Evolutionary conservation across 73 alveolate genomes (phyloP), one percentile per base, ranked within the genome.

Genomic region (Urostyla sp.): DNA sequence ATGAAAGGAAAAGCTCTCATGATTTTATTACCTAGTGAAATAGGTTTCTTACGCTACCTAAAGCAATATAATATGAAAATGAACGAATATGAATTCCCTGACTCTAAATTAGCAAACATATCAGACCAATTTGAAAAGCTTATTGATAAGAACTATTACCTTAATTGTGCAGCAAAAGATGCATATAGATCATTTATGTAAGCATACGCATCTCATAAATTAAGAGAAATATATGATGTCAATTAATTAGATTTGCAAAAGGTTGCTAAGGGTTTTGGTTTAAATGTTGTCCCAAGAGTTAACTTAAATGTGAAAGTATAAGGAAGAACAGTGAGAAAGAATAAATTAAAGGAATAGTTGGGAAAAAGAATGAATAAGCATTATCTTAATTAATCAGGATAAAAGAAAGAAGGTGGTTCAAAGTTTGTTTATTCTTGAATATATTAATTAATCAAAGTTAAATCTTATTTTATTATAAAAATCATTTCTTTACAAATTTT

Each of bases 71-170:
- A 96, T 56, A 98, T 98, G n/a, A 94, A 94, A 20, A 89, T 97
- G 23, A 94, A 95, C 57, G 99, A 98, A 88, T 98, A 93, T 84
- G 99, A 97, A 75, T 98, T 96, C 92, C 99, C 99, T 8, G 98
- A 96, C 49, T 81, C 78, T 53, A 98, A 98, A 89, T 73, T 98
- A 40, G 99, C 99, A 18, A 96, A 91, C 80, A 94, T 97, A 51
- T 88, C 95, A 63, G 94, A 84, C 48, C 95, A 95, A 87, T 89
- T 82, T 43, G 98, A 95, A 88, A 94, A 98, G 63, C 91, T 98
- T 40, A 94, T 98, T 18, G 99, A 98, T 74, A 96, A 95, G 77
- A 98, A 97, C 92, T 96, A 97, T 78, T 97, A 83, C 84, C 84
- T 98, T 69, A 94, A 94, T 83, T 84, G 95, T 74, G 83, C 97